These are phyloP conservation scores for Alternaria rosae DNA, from an alignment of 2,329 filamentous ascomycete genomes.

Conservation along the genomic window DNA sequence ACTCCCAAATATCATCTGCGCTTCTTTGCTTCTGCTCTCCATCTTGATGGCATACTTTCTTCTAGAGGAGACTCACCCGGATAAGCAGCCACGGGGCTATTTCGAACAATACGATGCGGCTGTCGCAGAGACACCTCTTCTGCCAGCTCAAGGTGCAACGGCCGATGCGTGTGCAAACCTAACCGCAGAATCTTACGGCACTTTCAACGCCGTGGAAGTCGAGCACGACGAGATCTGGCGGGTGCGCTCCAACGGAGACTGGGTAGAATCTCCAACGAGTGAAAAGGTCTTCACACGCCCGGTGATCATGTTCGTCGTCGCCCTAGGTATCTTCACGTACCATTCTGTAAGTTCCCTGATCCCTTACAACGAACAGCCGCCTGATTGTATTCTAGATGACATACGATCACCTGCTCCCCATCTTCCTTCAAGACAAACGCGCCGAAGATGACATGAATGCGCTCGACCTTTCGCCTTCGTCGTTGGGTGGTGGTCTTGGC, in stretches of 20 bases:
- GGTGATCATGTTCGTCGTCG: slow-evolving; percentile 78
- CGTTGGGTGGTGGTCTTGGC: slow-evolving; percentile 68
- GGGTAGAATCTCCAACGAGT: slow-evolving; percentile 41
- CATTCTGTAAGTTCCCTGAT: slow-evolving; percentile 63
- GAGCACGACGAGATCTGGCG: slow-evolving; percentile 62
- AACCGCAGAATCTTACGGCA: slow-evolving; percentile 80
- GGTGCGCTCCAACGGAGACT: slow-evolving; percentile 57
- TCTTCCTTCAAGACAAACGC: slow-evolving; percentile 85
- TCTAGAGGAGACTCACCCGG: slow-evolving; percentile 88
- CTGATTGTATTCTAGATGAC: slow-evolving; percentile 67
- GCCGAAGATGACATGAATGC: slow-evolving; percentile 44
- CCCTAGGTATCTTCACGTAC: slow-evolving; percentile 89
- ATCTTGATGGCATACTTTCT: slow-evolving; percentile 82
- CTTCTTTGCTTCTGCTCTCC: slow-evolving; percentile 76
- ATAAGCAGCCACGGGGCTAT: slow-evolving; percentile 68
- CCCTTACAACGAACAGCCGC: neutral
- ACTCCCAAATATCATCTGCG: slow-evolving; percentile 87
- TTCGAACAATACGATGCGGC: slow-evolving; percentile 50
- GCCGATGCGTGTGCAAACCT: slow-evolving; percentile 77
- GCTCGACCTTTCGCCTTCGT: slow-evolving; percentile 33
- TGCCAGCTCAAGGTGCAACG: slow-evolving; percentile 76
- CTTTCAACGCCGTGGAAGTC: slow-evolving; percentile 67
- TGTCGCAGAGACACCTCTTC: slow-evolving; percentile 73
- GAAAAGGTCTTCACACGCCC: slow-evolving; percentile 65
- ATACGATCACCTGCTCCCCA: slow-evolving; percentile 89